Base-by-base conservation (phyloP, 352 stramenopile genomes). In the Globisporangium paddicum region DNA sequence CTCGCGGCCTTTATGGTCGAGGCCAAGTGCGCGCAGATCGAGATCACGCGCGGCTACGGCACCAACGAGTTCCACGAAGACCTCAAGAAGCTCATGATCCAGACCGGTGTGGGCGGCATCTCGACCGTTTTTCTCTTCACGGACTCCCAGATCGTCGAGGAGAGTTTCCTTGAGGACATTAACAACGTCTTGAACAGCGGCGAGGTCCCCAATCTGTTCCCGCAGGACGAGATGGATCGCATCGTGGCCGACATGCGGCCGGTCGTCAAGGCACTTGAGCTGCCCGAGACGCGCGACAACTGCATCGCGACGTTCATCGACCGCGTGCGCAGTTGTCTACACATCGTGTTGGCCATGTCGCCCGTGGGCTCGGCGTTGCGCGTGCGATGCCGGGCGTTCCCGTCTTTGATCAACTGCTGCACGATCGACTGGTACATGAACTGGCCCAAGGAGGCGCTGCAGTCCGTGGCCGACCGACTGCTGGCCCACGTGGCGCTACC, bases 171-270 rank as follows among this genome's bases (percentile, higher is more conserved):
- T 5, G 95, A 98, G 62, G 95, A 98, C 59, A 95, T 98, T 59
- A 98, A 98, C 77, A 98, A 98, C 56, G 73, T 98, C n/a, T 73
- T 98, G 16, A 98, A 98, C 69, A 97, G 88, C 25, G 95, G 95
- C 10, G 93, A 98, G 67, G 93, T 98, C n/a, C 93, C 95, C 0
- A 98, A 98, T 44, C 69, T 98, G 13, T 98, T 97, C 60, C 70
- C 89, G 0, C 68, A 75, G 34, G 95, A 98, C 60, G 95, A 98
- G 65, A 96, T 97, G 74, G 93, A 98, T 49, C 91, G 93, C 34
- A 93, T 98, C 46, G 77, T 95, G 13, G 80, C 67, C n/a, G 93
- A 97, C 67, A 97, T 98, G 89, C 75, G 93, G 0, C 86, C 90
- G 0, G 79, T 98, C 14, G 72, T 93, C 40, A 96, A 96, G 60